Evolutionary conservation across 1,284 basidiomycete species (phyloP), one percentile per base, ranked within the genome.

Genomic region (Hymenochaete sp.): DNA sequence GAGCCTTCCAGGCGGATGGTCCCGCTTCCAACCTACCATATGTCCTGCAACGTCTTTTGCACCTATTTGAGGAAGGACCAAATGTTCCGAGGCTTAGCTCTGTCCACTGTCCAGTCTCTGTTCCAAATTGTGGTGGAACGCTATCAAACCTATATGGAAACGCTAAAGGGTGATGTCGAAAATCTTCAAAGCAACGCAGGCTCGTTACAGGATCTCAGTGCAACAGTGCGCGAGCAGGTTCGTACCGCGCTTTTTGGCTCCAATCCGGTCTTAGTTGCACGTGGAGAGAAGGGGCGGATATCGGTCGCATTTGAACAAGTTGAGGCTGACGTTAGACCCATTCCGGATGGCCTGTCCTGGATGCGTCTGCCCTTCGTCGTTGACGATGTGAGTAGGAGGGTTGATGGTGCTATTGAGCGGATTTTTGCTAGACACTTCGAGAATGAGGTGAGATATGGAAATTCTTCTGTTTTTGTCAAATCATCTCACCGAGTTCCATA

Each of bases 301-400:
- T 45, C 56, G 16, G 61, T 66, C 26, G 77, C 78, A 1, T 52
- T 88, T 39, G 60, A 62, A 13, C 58, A 62, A 22, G 71, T 77
- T 1, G 63, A 67, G 45, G 65, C 62, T 40, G 66, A 71, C n/a
- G 67, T 90, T 50, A 64, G 67, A 50, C 46, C 57, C 2, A 66
- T 77, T 0, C 67, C 89, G 59, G 64, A 70, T 41, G 62, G 62
- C 3, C 60, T 89, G 51, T 74, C 71, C 7, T 87, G 82, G 77
- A 80, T 80, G 72, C 74, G 68, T 50, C 70, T 82, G 56, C 55
- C 82, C 5, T 75, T 72, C 68, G 64, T 73, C 6, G 75, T 85
- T 1, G 89, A 92, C 57, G 87, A 89, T 50, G 72, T 89, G 14
- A 76, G 71, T 7, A 61, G 65, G 27, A 69, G 79, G 24, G 62